These are phyloP conservation scores for Oleoguttula mirabilis DNA, from an alignment of 495 filamentous ascomycete genomes.

Conservation along the genomic window DNA sequence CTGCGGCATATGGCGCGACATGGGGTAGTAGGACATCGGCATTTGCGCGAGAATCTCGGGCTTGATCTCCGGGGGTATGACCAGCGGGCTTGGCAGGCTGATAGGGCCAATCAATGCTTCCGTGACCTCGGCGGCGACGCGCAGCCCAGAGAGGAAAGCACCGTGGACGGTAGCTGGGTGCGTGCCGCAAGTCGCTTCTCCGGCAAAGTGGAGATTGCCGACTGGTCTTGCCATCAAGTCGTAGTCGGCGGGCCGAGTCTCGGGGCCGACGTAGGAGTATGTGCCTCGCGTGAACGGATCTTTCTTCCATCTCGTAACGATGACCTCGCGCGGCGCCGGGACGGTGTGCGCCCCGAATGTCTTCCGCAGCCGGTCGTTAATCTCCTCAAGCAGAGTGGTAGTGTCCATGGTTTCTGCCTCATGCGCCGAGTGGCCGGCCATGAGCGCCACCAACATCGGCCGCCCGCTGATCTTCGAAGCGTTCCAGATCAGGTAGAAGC, in stretches of 20 bases:
- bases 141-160: slow-evolving; percentile 83
- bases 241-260: slow-evolving; percentile 76
- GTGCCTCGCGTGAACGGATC: slow-evolving; percentile 82
- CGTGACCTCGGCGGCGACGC: slow-evolving; percentile 76
- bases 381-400: slow-evolving; percentile 62
- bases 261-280: slow-evolving; percentile 82
- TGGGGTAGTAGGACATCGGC: background rate
- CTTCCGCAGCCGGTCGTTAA: slow-evolving; percentile 57
- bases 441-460: slow-evolving; percentile 78
- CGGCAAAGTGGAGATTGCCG: slow-evolving; percentile 89
- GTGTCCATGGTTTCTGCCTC: slow-evolving; percentile 68
- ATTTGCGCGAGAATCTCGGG: background rate
- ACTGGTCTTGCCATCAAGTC: slow-evolving; percentile 78
- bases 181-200: slow-evolving; percentile 87
- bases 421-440: slow-evolving; percentile 91
- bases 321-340: slow-evolving; percentile 68
- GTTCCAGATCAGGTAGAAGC: slow-evolving; percentile 97
- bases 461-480: slow-evolving; percentile 76
- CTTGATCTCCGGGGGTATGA: slow-evolving; percentile 10
- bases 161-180: slow-evolving; percentile 96
- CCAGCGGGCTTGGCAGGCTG: slow-evolving; percentile 41
- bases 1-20: background rate
- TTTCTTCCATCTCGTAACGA: slow-evolving; percentile 86
- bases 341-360: slow-evolving; percentile 52
- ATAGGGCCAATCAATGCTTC: slow-evolving; percentile 72